Percentiles rank a stretch among this genome's conserved stretches.
Conservation (phyloP, 805 yeast genomes). For the Candida wancherniae region DNA sequence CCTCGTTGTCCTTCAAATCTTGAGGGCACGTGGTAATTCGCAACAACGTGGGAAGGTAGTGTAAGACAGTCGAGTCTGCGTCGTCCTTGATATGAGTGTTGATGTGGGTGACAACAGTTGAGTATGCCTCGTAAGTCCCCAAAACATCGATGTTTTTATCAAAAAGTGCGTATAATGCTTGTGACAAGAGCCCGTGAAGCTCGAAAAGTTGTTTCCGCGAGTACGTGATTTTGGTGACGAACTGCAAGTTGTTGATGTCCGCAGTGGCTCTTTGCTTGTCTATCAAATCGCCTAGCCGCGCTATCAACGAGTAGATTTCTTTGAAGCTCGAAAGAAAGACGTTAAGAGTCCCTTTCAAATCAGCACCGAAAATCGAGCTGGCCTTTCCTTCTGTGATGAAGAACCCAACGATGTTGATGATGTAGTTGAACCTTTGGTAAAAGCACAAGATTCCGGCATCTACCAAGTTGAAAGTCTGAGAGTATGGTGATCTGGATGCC, state of each 20-base stretch:
- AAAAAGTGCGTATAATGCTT: constrained; percentile 52
- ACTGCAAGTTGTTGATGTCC: constrained; percentile 43
- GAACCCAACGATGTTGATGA: constrained; percentile 57
- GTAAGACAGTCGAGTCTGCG: constrained; percentile 61
- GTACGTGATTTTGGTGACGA: constrained; percentile 41
- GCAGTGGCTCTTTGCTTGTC: constrained; percentile 46
- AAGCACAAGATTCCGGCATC: constrained; percentile 67
- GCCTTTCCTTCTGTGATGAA: constrained; percentile 21
- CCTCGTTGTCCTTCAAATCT: constrained; percentile 35
- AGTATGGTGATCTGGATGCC: constrained; percentile 35
- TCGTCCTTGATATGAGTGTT: constrained; percentile 39
- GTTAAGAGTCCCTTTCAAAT: constrained; percentile 24
- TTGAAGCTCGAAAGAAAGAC: constrained; percentile 52
- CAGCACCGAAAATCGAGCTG: constrained; percentile 18
- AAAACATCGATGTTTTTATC: constrained; percentile 31
- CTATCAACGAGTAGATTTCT: constrained; percentile 52
- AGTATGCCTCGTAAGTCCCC: constrained; percentile 30
- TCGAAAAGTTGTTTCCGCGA: constrained; percentile 58
- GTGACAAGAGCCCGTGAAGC: constrained; percentile 70
- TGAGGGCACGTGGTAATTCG: constrained; percentile 38
- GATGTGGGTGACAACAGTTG: constrained; percentile 41
- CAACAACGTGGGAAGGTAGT: constrained; percentile 59
- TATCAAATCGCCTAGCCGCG: constrained; percentile 46
- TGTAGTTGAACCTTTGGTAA: constrained; percentile 64
- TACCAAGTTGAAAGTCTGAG: constrained; percentile 44